Percentiles rank a stretch among this genome's conserved stretches.
Evolutionary conservation across 2,329 filamentous ascomycete species (phyloP).

Genomic region (Diplocarpon rosae): DNA sequence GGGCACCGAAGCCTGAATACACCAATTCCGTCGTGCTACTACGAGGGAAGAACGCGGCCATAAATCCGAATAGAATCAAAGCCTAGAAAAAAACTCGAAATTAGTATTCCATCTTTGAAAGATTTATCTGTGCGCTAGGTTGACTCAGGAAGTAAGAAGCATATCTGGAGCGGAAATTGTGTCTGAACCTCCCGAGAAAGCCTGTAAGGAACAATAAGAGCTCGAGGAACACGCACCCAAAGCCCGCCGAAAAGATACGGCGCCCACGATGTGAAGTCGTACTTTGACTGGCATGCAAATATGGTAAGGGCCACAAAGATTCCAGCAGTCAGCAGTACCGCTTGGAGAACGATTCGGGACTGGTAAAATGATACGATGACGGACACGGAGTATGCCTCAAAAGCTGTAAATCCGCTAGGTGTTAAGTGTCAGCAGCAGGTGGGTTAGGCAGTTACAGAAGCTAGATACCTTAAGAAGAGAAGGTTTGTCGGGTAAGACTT

Average conservation of each 20-base stretch:
- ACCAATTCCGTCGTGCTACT: constrained; percentile 73
- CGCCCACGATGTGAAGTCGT: constrained; percentile 96
- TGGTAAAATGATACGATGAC: constrained; percentile 90
- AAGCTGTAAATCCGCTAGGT: constrained; percentile 64
- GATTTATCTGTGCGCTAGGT: too few relatives aligned
- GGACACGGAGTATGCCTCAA: constrained; percentile 89
- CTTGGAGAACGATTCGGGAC: constrained; percentile 74
- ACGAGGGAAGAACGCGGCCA: constrained; percentile 79
- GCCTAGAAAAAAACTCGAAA: too few relatives aligned
- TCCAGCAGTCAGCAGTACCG: constrained; percentile 75
- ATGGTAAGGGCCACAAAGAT: constrained; percentile 71
- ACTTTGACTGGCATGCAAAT: constrained; percentile 95
- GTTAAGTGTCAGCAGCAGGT: background rate
- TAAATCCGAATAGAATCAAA: constrained; percentile 83
- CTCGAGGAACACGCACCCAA: constrained; percentile 47
- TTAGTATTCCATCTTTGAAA: too few relatives aligned
- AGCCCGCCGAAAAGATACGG: constrained; percentile 86
- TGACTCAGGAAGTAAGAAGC: too few relatives aligned
- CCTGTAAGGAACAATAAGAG: too few relatives aligned
- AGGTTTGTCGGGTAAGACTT: constrained; percentile 93
- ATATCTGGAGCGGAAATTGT: too few relatives aligned
- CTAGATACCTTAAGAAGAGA: constrained; percentile 55
- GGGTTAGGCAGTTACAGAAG: background rate
- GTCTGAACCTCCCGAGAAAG: too few relatives aligned
- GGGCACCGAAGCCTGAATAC: constrained; percentile 69